Evolutionary conservation across 257 asterid species (phyloP).

Genomic region (Solanum lignicaule): DNA sequence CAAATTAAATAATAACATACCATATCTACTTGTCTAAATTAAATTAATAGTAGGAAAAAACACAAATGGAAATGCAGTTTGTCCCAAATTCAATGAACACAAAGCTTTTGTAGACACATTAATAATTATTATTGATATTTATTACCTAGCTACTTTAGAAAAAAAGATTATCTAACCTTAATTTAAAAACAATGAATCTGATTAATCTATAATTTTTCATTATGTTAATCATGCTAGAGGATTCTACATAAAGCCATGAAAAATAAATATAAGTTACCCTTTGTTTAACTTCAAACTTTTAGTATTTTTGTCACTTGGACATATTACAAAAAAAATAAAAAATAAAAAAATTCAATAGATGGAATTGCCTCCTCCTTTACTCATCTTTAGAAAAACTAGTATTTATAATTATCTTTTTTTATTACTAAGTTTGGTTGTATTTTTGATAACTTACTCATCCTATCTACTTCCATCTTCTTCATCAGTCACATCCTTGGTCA

Average conservation of each 20-base stretch:
- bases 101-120: neutral
- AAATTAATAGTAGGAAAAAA: neutral
- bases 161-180: neutral
- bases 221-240: neutral
- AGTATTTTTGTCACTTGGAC: neutral
- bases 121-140: neutral
- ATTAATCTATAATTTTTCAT: neutral
- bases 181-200: neutral
- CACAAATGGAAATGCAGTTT: neutral
- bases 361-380: conserved; percentile 12
- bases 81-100: neutral
- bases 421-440: conserved; percentile 36
- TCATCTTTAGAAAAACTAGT: conserved; percentile 26
- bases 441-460: conserved; percentile 19
- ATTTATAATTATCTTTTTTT: conserved; percentile 32
- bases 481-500: conserved; percentile 31
- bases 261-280: neutral
- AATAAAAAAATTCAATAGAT: neutral
- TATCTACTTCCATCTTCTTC: conserved; percentile 26
- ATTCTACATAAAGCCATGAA: neutral
- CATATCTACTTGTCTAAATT: neutral
- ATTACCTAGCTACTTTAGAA: neutral
- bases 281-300: neutral
- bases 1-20: neutral
- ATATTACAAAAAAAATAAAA: neutral